Evolutionary conservation across 345 rosid species (phyloP).

Genomic region (Microthlaspi erraticum): DNA sequence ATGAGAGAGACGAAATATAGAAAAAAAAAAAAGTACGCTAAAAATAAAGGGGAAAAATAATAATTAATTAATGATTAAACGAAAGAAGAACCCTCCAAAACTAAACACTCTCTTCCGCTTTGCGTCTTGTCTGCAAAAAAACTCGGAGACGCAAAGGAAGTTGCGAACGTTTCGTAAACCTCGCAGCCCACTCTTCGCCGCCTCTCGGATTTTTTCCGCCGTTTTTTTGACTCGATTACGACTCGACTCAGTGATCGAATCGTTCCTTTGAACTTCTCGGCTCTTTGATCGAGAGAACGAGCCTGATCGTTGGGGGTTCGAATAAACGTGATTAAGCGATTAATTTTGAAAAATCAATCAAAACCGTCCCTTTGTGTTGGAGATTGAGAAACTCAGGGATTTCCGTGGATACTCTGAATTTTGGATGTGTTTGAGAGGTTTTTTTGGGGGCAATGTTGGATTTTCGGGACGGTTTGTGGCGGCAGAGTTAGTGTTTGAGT

Average conservation of each 20-base stretch:
- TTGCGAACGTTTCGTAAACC: constrained; percentile 41
- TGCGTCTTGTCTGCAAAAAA: constrained; percentile 44
- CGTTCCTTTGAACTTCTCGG: background rate
- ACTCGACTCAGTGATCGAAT: constrained; percentile 37
- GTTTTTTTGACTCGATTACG: constrained; percentile 11
- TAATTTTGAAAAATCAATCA: constrained; percentile 10
- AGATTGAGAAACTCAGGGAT: constrained; percentile 13
- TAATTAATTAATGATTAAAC: constrained; percentile 28
- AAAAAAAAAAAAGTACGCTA: background rate
- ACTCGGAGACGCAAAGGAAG: constrained; percentile 39
- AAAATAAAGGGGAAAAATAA: too few relatives aligned
- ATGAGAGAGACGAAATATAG: constrained; percentile 1
- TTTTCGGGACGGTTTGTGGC: constrained; percentile 56
- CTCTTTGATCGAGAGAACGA: constrained; percentile 12
- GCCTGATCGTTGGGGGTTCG: constrained; percentile 34
- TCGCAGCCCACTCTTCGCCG: constrained; percentile 26
- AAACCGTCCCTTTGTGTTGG: constrained; percentile 6
- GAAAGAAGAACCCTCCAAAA: constrained; percentile 40
- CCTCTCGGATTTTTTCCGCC: background rate
- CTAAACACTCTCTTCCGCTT: constrained; percentile 34
- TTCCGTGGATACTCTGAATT: background rate
- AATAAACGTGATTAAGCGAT: constrained; percentile 26
- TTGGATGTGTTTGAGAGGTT: constrained; percentile 14
- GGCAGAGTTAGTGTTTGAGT: constrained; percentile 37
- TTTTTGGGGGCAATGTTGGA: constrained; percentile 57